Base-by-base conservation (phyloP, 177 flowering plant species). In the Telopea speciosissima region DNA sequence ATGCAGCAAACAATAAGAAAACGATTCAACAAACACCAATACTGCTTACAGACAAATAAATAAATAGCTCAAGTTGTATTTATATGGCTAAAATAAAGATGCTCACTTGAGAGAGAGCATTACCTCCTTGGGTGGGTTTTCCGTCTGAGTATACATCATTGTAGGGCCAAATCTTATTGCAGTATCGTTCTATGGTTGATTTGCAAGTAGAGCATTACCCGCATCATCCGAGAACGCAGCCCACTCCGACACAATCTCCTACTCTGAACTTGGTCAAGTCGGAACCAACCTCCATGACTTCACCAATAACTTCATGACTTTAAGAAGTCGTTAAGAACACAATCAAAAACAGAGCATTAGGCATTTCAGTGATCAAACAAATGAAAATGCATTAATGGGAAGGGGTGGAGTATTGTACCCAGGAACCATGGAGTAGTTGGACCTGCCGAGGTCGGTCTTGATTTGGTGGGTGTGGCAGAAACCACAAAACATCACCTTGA, bases 291-390 rank as follows among this genome's bases (percentile, higher is more conserved):
- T 89, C 97, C 72, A 85, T 26, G 68, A 93, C 97, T 75, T 93
- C 91, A 22, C 98, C 98, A 0, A 90, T 91, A 60, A 88, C 92
- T 68, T 93, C 98, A 70, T 93, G 98, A 69, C 96, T 44, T 44
- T 13, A 44, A 28, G 14, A 13, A 44, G 1, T 1, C 14, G 1
- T 9, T 9, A 9, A 44, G 14, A 44, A 44, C 31, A 28, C 31
- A 28, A 28, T 44, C 49, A 44, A 8, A 44, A 44, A 9, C 31
- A 28, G 14, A 2, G 14, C 49, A 44, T 44, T 44, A 44, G 9
- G 1, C 31, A 28, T 28, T 28, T 28, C 1, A 28, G 31, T 9
- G 1, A 44, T 44, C 49, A 44, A 44, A 44, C 14, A 44, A 2
- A 44, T 13, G 13, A 9, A 44, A 44, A 44, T 1, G 14, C 49